A percentile compares a stretch with the other conserved stretches of the same genome.
Conservation (phyloP, 768 basidiomycete genomes). For the Harrya chromipes region DNA sequence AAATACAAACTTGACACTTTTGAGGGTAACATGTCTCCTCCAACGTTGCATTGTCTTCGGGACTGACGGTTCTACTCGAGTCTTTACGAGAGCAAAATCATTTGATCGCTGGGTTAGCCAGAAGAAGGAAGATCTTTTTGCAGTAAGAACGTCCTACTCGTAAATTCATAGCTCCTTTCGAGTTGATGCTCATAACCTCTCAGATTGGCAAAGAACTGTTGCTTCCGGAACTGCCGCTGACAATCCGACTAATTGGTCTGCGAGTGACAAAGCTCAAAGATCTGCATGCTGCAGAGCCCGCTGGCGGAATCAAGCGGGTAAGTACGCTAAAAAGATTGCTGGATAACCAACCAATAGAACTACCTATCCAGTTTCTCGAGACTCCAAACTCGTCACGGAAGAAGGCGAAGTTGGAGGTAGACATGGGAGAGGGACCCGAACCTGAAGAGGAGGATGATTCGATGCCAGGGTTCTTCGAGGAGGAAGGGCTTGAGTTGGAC, state of each 20-base stretch:
- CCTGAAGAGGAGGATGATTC: conserved; percentile 26
- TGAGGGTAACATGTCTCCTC: conserved; percentile 48
- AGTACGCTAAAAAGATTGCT: conserved; percentile 14
- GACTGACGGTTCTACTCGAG: conserved; percentile 33
- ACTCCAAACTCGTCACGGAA: conserved; percentile 37
- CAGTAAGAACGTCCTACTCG: conserved; percentile 42
- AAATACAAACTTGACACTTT: conserved; percentile 93
- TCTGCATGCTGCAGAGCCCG: conserved; percentile 45
- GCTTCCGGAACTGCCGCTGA: conserved; percentile 73
- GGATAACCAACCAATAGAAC: neutral
- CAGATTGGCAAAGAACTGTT: conserved; percentile 83
- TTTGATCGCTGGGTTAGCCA: conserved; percentile 69
- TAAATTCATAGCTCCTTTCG: neutral
- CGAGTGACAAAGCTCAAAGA: conserved; percentile 89
- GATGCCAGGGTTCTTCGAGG: conserved; percentile 55
- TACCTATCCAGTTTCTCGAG: conserved; percentile 54
- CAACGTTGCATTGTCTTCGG: neutral
- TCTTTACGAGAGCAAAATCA: conserved; percentile 82
- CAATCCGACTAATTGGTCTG: conserved; percentile 82
- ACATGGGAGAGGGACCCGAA: conserved; percentile 18
- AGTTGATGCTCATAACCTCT: conserved; percentile 2
- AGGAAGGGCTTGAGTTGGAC: conserved; percentile 35
- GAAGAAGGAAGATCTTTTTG: conserved; percentile 73
- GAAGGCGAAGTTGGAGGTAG: conserved; percentile 34
- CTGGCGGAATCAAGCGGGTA: conserved; percentile 72